A percentile compares a stretch with the other conserved stretches of the same genome.
Conservation (phyloP, 148 eudicot species). For the Vaccinium vitisidaea region DNA sequence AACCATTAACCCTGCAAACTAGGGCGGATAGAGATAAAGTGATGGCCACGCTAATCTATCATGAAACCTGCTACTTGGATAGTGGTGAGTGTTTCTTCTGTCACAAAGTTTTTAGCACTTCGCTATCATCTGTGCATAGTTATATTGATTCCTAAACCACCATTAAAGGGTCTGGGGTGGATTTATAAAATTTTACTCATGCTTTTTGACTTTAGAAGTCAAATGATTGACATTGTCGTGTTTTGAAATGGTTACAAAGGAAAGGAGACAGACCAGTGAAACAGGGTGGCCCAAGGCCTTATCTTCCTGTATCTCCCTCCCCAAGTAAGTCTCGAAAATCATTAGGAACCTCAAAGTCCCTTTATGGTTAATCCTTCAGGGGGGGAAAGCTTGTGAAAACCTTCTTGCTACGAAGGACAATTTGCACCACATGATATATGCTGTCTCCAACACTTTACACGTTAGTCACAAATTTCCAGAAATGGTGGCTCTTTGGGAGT, state of each 20-base stretch:
- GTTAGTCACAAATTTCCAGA: not conserved
- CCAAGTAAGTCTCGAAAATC: not conserved
- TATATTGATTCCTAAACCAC: not conserved
- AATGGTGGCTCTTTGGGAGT: not conserved
- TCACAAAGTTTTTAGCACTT: not conserved
- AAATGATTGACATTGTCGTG: not conserved
- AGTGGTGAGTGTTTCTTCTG: not conserved
- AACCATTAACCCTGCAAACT: not conserved
- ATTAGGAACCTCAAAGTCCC: no score
- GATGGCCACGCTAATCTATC: not conserved
- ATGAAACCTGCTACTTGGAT: not conserved
- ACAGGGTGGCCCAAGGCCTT: not conserved
- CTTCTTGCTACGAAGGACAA: not conserved
- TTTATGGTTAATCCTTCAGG: not conserved
- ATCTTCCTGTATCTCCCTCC: not conserved
- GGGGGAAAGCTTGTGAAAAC: not conserved
- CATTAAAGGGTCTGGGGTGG: not conserved
- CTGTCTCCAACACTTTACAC: not conserved
- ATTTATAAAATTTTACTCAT: not conserved
- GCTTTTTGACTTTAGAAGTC: not conserved
- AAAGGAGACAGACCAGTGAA: not conserved
- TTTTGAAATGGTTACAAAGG: not conserved
- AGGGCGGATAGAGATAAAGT: not conserved
- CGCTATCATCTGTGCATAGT: not conserved
- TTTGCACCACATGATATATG: not conserved